These are phyloP conservation scores for Erythrobasidium hasegawianum DNA, from an alignment of 1,284 basidiomycete species.

Conservation along the genomic window DNA sequence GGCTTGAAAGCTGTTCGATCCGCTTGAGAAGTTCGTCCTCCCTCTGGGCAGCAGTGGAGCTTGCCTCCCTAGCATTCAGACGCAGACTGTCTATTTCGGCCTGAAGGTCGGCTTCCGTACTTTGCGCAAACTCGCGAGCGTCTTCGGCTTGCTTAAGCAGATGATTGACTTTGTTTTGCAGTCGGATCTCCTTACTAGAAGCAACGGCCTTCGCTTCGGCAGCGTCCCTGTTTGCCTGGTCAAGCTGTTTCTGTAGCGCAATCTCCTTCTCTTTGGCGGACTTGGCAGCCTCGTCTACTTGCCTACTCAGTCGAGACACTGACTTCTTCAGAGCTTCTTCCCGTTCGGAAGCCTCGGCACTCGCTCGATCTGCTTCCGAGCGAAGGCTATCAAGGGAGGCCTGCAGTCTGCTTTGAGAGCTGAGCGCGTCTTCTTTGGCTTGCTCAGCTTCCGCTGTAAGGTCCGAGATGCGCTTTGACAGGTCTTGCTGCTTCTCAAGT, in stretches of 20 bases:
- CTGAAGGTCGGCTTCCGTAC: slow-evolving; percentile 12
- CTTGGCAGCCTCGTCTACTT: not conserved
- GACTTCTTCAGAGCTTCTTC: not conserved
- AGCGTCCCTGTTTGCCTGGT: not conserved
- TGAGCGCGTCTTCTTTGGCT: not conserved
- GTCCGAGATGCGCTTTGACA: not conserved
- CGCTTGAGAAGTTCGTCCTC: not conserved
- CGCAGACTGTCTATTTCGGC: no score
- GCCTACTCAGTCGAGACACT: not conserved
- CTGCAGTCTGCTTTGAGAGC: not conserved
- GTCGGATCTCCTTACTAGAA: not conserved
- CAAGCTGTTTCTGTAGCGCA: not conserved
- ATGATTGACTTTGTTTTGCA: not conserved
- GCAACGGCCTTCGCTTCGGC: not conserved
- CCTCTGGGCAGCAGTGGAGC: no score
- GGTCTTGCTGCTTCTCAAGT: not conserved
- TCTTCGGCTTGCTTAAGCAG: slow-evolving; percentile 11
- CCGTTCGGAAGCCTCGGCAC: not conserved
- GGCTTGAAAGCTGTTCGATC: not conserved
- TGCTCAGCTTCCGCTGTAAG: not conserved
- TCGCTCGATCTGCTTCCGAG: not conserved
- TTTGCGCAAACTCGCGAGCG: not conserved
- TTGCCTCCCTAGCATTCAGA: no score
- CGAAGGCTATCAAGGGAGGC: not conserved
- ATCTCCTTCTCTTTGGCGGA: slow-evolving; percentile 7